These are phyloP conservation scores for Acephala macrosclerotiorum DNA, from an alignment of 2,329 filamentous ascomycete species.

Conservation along the genomic window DNA sequence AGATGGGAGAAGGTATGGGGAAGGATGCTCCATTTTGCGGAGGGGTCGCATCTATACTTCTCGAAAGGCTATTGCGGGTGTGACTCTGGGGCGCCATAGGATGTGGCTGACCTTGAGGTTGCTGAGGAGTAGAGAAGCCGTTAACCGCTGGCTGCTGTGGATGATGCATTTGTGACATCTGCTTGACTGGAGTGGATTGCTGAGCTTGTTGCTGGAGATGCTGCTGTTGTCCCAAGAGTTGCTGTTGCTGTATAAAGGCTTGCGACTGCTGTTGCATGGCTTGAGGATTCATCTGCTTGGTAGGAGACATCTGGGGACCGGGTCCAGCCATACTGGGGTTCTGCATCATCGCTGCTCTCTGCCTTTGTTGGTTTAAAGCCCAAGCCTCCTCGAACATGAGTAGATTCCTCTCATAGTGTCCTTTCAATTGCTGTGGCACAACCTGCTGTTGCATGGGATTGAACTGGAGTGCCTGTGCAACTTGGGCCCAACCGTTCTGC, in stretches of 20 bases:
- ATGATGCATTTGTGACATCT: slow-evolving; percentile 50
- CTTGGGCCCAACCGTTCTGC: slow-evolving; percentile 74
- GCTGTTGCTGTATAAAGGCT: slow-evolving; percentile 56
- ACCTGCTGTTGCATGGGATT: slow-evolving; percentile 67
- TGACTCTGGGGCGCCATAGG: slow-evolving; percentile 52
- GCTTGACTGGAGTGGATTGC: slow-evolving; percentile 56
- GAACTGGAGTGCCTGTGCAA: slow-evolving; percentile 72
- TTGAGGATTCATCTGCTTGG: slow-evolving; percentile 51
- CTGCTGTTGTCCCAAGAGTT: slow-evolving; percentile 51
- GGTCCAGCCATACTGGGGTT: slow-evolving; percentile 44
- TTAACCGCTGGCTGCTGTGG: slow-evolving; percentile 56
- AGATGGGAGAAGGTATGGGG: slow-evolving; percentile 54
- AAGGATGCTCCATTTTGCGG: slow-evolving; percentile 49
- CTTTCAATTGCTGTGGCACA: slow-evolving; percentile 73
- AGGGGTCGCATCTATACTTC: slow-evolving; percentile 54
- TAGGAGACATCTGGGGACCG: slow-evolving; percentile 49
- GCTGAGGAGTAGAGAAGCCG: slow-evolving; percentile 56
- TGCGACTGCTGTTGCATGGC: slow-evolving; percentile 62
- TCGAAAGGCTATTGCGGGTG: slow-evolving; percentile 58
- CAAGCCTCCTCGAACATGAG: slow-evolving; percentile 78
- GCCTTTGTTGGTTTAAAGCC: slow-evolving; percentile 60
- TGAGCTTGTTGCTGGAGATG: slow-evolving; percentile 48
- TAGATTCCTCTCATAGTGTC: slow-evolving; percentile 79
- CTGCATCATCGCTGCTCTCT: slow-evolving; percentile 43
- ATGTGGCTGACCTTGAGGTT: slow-evolving; percentile 49